Evolutionary conservation across 768 basidiomycete genomes (phyloP).

Genomic region (Amanita rimosa): DNA sequence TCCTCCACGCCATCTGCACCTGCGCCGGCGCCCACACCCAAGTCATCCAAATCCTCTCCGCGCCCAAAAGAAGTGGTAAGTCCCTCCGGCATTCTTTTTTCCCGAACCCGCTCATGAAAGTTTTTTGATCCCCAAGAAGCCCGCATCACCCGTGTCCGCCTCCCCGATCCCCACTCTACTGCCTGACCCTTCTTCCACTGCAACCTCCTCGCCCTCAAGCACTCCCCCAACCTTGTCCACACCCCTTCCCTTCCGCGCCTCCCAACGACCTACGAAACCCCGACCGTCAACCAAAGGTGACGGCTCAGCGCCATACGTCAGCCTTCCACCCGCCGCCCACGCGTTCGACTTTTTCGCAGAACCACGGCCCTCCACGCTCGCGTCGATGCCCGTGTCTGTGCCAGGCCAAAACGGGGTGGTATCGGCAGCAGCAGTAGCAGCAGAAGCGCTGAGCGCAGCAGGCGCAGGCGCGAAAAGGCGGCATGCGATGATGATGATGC

Average conservation of each 20-base stretch:
- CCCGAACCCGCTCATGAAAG: background rate
- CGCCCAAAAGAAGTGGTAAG: background rate
- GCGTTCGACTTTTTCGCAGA: conserved; percentile 15
- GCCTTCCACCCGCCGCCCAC: conserved; percentile 11
- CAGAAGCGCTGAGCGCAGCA: conserved; percentile 31
- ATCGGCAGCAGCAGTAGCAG: conserved; percentile 12
- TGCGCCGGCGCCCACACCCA: conserved; percentile 3
- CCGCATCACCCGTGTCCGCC: conserved; percentile 17
- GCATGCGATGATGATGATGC: conserved; percentile 71
- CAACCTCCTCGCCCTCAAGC: background rate
- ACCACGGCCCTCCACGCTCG: background rate
- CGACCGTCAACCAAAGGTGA: conserved; percentile 13
- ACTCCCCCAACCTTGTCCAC: background rate
- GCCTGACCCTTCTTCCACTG: no score
- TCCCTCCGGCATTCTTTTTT: background rate
- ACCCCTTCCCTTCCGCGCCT: conserved; percentile 9
- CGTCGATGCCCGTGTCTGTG: conserved; percentile 8
- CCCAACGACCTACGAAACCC: conserved; percentile 16
- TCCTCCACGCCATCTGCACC: conserved; percentile 3
- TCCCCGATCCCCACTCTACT: conserved; percentile 4
- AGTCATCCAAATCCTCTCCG: conserved; percentile 11
- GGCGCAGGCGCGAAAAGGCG: conserved; percentile 60
- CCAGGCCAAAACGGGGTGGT: no score
- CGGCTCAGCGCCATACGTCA: conserved; percentile 7
- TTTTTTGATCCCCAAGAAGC: background rate